phyloP scores from a whole-genome alignment of 2,329 filamentous ascomycete species.

The Arthrobotrys sphaeroides region DNA sequence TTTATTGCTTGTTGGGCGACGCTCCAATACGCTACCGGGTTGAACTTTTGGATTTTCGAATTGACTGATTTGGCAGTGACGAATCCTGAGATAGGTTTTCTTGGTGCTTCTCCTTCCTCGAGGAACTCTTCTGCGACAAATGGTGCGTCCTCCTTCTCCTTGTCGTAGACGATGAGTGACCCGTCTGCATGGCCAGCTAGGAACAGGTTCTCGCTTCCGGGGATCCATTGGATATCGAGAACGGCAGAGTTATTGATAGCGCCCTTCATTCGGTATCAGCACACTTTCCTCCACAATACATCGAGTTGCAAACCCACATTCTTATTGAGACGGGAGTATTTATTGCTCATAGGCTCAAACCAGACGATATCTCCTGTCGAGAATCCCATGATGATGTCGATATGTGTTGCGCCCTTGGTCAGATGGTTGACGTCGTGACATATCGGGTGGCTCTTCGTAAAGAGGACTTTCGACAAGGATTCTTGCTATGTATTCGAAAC shows the following conservation, averaged over 20 bases:
- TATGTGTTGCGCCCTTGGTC: slow-evolving; percentile 80
- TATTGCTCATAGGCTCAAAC: slow-evolving; percentile 97
- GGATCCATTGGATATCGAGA: slow-evolving; percentile 89
- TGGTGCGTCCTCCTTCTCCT: slow-evolving; percentile 88
- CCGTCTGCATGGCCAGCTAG: slow-evolving; percentile 92
- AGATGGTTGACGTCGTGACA: slow-evolving; percentile 90
- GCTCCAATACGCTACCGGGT: slow-evolving; percentile 93
- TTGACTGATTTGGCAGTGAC: slow-evolving; percentile 81
- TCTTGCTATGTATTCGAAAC: slow-evolving; percentile 72
- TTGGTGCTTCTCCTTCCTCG: slow-evolving; percentile 57
- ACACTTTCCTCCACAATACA: neutral
- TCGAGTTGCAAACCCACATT: slow-evolving; percentile 69
- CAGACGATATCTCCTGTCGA: slow-evolving; percentile 97
- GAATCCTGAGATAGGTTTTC: slow-evolving; percentile 35
- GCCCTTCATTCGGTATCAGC: slow-evolving; percentile 66
- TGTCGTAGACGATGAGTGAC: slow-evolving; percentile 91
- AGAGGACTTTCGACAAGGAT: slow-evolving; percentile 92
- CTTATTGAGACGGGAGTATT: slow-evolving; percentile 95
- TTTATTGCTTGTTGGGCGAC: slow-evolving; percentile 90
- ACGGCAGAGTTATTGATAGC: slow-evolving; percentile 87
- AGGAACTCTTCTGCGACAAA: slow-evolving; percentile 73
- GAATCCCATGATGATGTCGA: slow-evolving; percentile 94
- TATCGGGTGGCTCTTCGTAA: slow-evolving; percentile 93
- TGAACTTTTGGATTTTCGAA: slow-evolving; percentile 90
- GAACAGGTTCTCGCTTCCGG: slow-evolving; percentile 91